These are phyloP conservation scores for Eucalyptus tenuipes DNA, from an alignment of 345 rosid species.

Conservation along the genomic window DNA sequence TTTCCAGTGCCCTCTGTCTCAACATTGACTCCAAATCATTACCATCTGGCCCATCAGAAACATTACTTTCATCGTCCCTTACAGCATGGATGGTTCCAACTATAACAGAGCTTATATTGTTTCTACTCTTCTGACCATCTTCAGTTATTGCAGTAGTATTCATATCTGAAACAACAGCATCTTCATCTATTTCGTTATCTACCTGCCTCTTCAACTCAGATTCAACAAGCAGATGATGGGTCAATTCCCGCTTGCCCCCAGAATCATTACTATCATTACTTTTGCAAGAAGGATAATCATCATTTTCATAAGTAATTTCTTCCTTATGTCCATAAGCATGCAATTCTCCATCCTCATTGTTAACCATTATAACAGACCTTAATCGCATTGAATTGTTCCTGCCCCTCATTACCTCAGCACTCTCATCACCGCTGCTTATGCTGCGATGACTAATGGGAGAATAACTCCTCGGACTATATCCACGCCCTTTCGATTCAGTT, in stretches of 20 bases:
- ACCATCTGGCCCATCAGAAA: slow-evolving; percentile 5
- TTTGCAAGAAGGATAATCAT: slow-evolving; percentile 45
- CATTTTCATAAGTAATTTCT: slow-evolving; percentile 32
- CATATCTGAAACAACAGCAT: slow-evolving; percentile 5
- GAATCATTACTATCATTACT: slow-evolving; percentile 35
- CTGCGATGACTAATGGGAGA: slow-evolving; percentile 7
- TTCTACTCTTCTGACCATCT: not conserved
- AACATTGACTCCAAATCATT: slow-evolving; percentile 55
- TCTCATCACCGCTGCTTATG: slow-evolving; percentile 12
- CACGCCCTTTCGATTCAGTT: slow-evolving; percentile 1
- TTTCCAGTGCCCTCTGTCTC: slow-evolving; percentile 70
- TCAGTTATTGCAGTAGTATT: not conserved
- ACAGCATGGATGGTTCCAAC: not conserved
- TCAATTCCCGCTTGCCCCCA: slow-evolving; percentile 13
- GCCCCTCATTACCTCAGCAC: slow-evolving; percentile 14
- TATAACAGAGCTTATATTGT: slow-evolving; percentile 5
- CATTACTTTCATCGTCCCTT: slow-evolving; percentile 8
- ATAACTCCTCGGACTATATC: slow-evolving; percentile 21
- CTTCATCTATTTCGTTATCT: slow-evolving; percentile 19
- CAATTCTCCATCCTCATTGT: slow-evolving; percentile 8
- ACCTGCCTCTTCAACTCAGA: not conserved
- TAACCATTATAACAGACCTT: slow-evolving; percentile 46
- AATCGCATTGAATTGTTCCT: slow-evolving; percentile 25
- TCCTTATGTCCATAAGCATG: slow-evolving; percentile 24
- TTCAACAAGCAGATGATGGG: slow-evolving; percentile 1